Base-by-base conservation (phyloP, 768 basidiomycete genomes). In the Termitomyces sp. region DNA sequence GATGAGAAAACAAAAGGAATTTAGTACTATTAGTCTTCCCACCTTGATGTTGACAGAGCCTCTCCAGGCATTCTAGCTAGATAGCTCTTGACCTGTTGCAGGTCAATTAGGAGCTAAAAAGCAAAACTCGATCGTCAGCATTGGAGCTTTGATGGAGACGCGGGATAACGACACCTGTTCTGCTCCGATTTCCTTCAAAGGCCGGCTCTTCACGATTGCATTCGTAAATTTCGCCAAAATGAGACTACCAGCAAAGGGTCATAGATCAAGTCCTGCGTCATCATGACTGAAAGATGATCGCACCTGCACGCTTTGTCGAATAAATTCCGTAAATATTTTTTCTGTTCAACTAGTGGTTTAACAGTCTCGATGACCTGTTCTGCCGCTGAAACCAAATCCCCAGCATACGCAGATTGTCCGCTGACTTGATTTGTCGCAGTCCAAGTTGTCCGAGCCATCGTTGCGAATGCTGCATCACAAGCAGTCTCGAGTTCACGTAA, bases 241-340 rank as follows among this genome's bases (percentile, higher is more conserved):
- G 39, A 96, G 76, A 51, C 95, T 96, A 62, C n/a, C 41, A 13
- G 27, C 11, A 41, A n/a, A 39, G 37, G 39, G 0, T 11, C 7
- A 18, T 6, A 20, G 18, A 20, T 54, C 18, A 46, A 24, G 20
- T 53, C 20, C 11, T 22, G 59, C n/a, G 57, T 50, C 34, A 52
- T 27, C 24, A 18, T 30, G 36, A 20, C n/a, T 12, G 4, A 18
- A 24, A 18, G 33, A 31, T n/a, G 6, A 37, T 68, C 77, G 60
- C 55, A 97, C 95, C 90, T 93, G 58, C 90, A 89, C 9, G 89
- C 88, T 71, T 97, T 98, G 69, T 99, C 97, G 54, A 95, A 85
- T 70, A 95, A 85, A 73, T 95, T 99, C 55, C 93, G 79, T 45
- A 93, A 69, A 72, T 95, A 98, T 69, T 93, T 97, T 81, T 97